Conservation (phyloP, 441 rosid genomes). For the Bruguiera hainesii region DNA sequence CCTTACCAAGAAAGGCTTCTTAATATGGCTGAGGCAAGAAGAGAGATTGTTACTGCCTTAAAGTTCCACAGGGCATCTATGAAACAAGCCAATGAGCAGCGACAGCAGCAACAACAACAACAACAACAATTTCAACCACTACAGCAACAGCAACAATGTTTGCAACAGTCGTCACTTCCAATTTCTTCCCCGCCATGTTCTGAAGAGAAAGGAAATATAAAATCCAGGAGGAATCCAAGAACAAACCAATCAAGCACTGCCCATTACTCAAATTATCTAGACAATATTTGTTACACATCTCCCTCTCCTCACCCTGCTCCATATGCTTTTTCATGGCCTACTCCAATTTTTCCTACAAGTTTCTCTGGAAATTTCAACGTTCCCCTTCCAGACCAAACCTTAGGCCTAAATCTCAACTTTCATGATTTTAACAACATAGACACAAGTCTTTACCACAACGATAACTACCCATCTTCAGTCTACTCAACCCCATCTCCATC, state of each 20-base stretch:
- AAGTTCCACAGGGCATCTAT: slow-evolving; percentile 89
- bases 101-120: slow-evolving; percentile 37
- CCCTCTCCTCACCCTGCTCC: slow-evolving; percentile 29
- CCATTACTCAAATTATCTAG: slow-evolving; percentile 31
- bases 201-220: slow-evolving; percentile 41
- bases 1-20: slow-evolving; percentile 96
- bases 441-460: slow-evolving; percentile 41
- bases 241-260: slow-evolving; percentile 38
- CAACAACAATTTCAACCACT: slow-evolving; percentile 21
- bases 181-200: slow-evolving; percentile 30
- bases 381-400: slow-evolving; percentile 69
- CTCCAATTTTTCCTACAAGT: slow-evolving; percentile 35
- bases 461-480: slow-evolving; percentile 40
- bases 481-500: slow-evolving; percentile 64
- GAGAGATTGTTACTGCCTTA: slow-evolving; percentile 93
- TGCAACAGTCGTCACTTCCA: slow-evolving; percentile 16
- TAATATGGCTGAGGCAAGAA: slow-evolving; percentile 96
- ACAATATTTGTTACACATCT: slow-evolving; percentile 31
- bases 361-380: slow-evolving; percentile 45
- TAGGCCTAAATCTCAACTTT: slow-evolving; percentile 85
- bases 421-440: slow-evolving; percentile 68
- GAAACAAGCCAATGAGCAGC: slow-evolving; percentile 68
- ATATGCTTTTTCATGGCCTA: slow-evolving; percentile 41
- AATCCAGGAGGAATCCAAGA: slow-evolving; percentile 48
- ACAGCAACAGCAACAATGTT: slow-evolving; percentile 16